These are phyloP conservation scores for Saksenaea oblongispora DNA, from an alignment of 371 early-diverging fungal genomes.

Conservation along the genomic window DNA sequence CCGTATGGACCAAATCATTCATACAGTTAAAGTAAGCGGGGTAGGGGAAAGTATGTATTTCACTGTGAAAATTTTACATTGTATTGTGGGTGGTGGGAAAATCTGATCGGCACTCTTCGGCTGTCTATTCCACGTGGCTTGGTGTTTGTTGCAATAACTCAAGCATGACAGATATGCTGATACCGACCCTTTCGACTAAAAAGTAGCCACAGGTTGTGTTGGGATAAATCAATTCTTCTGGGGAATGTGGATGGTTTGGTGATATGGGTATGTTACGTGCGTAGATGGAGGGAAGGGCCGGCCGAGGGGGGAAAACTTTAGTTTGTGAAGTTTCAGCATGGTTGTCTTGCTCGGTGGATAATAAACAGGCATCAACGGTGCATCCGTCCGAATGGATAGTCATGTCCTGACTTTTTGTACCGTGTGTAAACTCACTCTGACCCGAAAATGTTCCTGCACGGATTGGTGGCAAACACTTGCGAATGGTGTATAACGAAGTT, in stretches of 20 bases:
- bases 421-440: conserved; percentile 19
- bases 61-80: background rate
- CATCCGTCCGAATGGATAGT: conserved; percentile 10
- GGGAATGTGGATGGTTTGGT: background rate
- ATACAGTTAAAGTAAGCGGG: background rate
- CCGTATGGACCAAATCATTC: no score
- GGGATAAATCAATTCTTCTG: conserved; percentile 11
- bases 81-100: background rate
- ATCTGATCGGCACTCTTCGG: background rate
- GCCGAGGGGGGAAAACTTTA: conserved; percentile 7
- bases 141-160: conserved; percentile 10
- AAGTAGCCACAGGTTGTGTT: conserved; percentile 20
- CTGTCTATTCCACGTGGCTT: conserved; percentile 3
- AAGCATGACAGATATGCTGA: conserved; percentile 16
- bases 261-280: conserved; percentile 9
- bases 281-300: conserved; percentile 12
- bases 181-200: conserved; percentile 17
- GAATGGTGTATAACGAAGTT: conserved; percentile 28
- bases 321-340: background rate
- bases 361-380: conserved; percentile 17
- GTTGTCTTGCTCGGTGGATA: conserved; percentile 1
- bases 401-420: background rate
- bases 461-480: conserved; percentile 24
- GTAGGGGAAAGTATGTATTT: no score
- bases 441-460: conserved; percentile 30